These are phyloP conservation scores for Suhomyces yuchorum DNA, from an alignment of 1,139 yeast genomes.

Conservation along the genomic window DNA sequence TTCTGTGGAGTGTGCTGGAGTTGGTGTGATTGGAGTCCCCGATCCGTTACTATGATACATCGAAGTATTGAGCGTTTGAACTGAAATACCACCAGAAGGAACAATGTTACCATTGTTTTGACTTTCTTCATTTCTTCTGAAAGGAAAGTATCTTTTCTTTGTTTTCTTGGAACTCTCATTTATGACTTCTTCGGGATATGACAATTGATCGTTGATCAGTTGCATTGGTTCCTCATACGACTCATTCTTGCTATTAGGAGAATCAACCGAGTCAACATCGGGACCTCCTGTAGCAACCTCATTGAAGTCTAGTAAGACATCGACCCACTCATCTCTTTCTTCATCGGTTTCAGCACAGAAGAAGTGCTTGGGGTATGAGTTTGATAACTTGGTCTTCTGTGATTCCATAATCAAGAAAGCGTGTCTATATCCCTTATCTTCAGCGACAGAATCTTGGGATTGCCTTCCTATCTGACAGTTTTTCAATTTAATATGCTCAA, in stretches of 20 bases:
- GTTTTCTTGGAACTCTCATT: conserved; percentile 31
- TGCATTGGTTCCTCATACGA: conserved; percentile 10
- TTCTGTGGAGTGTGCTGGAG: conserved; percentile 6
- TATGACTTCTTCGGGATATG: conserved; percentile 7
- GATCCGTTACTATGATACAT: background rate
- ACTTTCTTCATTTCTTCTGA: conserved; percentile 37
- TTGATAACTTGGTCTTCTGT: conserved; percentile 56
- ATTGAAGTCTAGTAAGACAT: conserved; percentile 53
- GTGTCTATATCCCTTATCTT: conserved; percentile 72
- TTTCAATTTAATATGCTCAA: conserved; percentile 60
- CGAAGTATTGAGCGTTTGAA: background rate
- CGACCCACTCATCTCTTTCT: conserved; percentile 81
- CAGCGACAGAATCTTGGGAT: conserved; percentile 59
- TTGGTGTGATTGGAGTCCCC: conserved; percentile 9
- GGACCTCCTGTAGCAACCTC: conserved; percentile 12
- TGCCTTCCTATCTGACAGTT: conserved; percentile 69
- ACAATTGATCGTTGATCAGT: conserved; percentile 6
- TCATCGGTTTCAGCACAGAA: conserved; percentile 81
- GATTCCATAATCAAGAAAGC: conserved; percentile 75
- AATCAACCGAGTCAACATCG: conserved; percentile 5
- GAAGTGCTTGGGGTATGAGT: conserved; percentile 59
- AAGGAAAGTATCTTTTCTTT: conserved; percentile 63
- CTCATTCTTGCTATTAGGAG: conserved; percentile 9
- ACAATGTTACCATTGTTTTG: background rate
- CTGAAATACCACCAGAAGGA: background rate